Evolutionary conservation across 1,139 yeast species (phyloP).

Genomic region (Geotrichum europaeum): DNA sequence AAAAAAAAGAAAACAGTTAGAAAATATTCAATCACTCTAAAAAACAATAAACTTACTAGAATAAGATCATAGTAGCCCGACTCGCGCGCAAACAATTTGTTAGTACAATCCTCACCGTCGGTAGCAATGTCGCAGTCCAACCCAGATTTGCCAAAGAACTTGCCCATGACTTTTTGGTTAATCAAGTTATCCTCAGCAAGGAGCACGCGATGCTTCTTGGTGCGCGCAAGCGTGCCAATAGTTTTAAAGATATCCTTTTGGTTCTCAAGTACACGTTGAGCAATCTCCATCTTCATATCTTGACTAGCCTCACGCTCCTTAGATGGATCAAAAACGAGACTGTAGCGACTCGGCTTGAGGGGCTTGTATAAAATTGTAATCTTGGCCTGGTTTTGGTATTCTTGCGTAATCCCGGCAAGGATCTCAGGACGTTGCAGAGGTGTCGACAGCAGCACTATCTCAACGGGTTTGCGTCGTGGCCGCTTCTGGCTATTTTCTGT

Average conservation of each 20-base stretch:
- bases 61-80: slow-evolving; percentile 53
- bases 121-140: slow-evolving; percentile 68
- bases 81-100: slow-evolving; percentile 37
- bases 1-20: background rate
- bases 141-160: slow-evolving; percentile 71
- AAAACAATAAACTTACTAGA: slow-evolving; percentile 27
- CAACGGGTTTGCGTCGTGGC: slow-evolving; percentile 17
- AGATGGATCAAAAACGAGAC: slow-evolving; percentile 30
- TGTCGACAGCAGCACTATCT: slow-evolving; percentile 30
- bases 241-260: slow-evolving; percentile 25
- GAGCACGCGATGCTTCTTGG: slow-evolving; percentile 47
- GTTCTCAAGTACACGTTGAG: slow-evolving; percentile 24
- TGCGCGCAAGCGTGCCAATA: slow-evolving; percentile 15
- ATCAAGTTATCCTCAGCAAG: slow-evolving; percentile 87
- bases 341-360: slow-evolving; percentile 28
- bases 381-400: slow-evolving; percentile 15
- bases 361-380: slow-evolving; percentile 29
- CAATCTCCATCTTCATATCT: slow-evolving; percentile 28
- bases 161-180: slow-evolving; percentile 77
- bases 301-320: slow-evolving; percentile 26
- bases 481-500: background rate
- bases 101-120: slow-evolving; percentile 64
- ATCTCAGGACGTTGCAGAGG: slow-evolving; percentile 31
- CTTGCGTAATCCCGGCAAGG: slow-evolving; percentile 17
- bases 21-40: background rate